Evolutionary conservation across 768 basidiomycete genomes (phyloP), one percentile per base, ranked within the genome.

Genomic region (Suillus sp.): DNA sequence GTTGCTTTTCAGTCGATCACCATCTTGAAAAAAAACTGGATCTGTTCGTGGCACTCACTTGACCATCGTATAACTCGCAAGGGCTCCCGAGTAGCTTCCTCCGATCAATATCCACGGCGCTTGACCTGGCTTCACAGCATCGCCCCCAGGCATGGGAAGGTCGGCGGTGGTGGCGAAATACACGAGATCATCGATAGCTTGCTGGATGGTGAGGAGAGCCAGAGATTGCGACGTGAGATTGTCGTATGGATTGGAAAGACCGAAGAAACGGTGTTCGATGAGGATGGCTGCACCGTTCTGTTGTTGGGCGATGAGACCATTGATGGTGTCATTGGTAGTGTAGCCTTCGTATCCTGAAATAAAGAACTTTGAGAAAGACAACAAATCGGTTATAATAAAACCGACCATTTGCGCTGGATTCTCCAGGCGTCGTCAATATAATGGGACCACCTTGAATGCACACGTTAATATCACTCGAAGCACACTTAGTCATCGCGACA

Each of bases 181-280:
- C n/a, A 80, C 88, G 40, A 91, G 73, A 68, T 92, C 90, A 55
- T 90, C 86, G 65, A 90, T 85, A 10, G 89, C 87, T 74, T 92
- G 90, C 70, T 90, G 86, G 54, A 92, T 81, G 1, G 88, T 91
- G 70, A 87, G 87, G 14, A 84, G 67, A 53, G 76, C 74, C 47
- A 92, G 75, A 69, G 86, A 90, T 67, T 81, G 73, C 30, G 82
- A 83, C 32, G 78, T 83, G 27, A 92, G 81, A 71, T 91, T 80
- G 25, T 82, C 22, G 55, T 80, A 81, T 5, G 90, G 90, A 70
- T 90, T 92, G 62, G 89, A 91, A 18, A 83, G 72, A 20, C 90
- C 90, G 64, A 86, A 92, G 79, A 87, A 92, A 25, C 91, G 82
- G 69, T 92, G 90, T 68, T 92, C 90, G 27, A 91, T 65, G 35